Conservation (phyloP, 2,329 filamentous ascomycete species). For the Colletotrichum tanaceti region DNA sequence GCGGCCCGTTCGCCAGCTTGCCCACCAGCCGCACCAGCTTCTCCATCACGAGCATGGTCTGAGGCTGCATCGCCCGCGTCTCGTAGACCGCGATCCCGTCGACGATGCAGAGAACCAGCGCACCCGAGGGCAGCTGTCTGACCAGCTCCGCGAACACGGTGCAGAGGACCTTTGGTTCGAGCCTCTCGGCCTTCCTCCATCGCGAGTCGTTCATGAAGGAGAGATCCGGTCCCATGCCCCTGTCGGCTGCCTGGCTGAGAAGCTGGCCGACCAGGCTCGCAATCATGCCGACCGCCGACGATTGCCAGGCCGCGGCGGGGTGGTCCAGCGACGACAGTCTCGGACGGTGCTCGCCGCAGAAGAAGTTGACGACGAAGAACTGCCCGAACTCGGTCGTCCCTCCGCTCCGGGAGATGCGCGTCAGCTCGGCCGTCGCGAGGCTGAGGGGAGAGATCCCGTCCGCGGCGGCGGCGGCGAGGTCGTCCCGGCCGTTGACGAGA, state of each 20-base stretch:
- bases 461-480: background rate
- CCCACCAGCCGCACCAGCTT: background rate
- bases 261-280: slow-evolving; percentile 20
- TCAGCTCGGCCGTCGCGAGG: slow-evolving; percentile 24
- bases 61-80: background rate
- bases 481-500: slow-evolving; percentile 18
- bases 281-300: background rate
- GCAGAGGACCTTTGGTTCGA: background rate
- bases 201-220: background rate
- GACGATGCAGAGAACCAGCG: slow-evolving; percentile 3
- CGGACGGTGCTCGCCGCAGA: slow-evolving; percentile 3
- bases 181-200: slow-evolving; percentile 2
- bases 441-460: slow-evolving; percentile 24
- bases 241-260: background rate
- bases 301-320: too few species aligned
- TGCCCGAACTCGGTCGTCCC: background rate
- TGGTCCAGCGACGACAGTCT: background rate
- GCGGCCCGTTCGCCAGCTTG: background rate
- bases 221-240: background rate
- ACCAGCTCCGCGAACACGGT: background rate
- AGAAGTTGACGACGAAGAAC: slow-evolving; percentile 8
- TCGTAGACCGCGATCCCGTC: slow-evolving; percentile 10
- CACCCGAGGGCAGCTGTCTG: slow-evolving; percentile 7
- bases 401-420: background rate
- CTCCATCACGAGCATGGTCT: background rate